Percentiles rank a stretch among this genome's conserved stretches.
Conservation (phyloP, 768 basidiomycete genomes). For the Cubamyces sp. region DNA sequence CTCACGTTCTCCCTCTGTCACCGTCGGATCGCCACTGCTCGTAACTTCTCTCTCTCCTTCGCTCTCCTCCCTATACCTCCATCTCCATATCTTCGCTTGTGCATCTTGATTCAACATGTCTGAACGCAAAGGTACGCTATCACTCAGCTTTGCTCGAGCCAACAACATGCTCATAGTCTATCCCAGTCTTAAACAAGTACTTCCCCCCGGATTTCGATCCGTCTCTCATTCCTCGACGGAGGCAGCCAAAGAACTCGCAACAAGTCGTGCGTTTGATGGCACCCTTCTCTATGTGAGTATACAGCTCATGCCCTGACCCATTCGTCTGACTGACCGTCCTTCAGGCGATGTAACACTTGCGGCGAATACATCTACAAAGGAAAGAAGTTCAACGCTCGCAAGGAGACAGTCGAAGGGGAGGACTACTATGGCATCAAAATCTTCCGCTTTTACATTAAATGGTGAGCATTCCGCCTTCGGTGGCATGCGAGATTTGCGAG, state of each 20-base stretch:
- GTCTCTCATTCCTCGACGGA: constrained; percentile 89
- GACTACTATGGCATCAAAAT: constrained; percentile 99
- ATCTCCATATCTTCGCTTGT: neutral
- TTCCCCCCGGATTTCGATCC: constrained; percentile 99
- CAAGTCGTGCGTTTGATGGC: constrained; percentile 99
- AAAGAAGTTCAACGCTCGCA: constrained; percentile 99
- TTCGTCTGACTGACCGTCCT: neutral
- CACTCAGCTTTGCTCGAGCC: neutral
- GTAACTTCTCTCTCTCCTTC: neutral
- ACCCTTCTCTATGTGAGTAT: constrained; percentile 90
- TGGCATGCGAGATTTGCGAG: constrained; percentile 30
- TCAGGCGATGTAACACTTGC: constrained; percentile 90
- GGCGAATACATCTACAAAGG: constrained; percentile 99
- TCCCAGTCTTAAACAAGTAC: constrained; percentile 87
- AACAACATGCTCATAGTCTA: constrained; percentile 12
- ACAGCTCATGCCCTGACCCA: neutral
- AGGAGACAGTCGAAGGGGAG: constrained; percentile 97
- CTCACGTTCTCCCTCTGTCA: too few species aligned
- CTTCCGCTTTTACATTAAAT: constrained; percentile 92
- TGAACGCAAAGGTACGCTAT: constrained; percentile 72
- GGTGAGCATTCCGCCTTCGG: constrained; percentile 47
- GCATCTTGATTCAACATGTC: constrained; percentile 57
- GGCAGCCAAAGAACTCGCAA: constrained; percentile 91
- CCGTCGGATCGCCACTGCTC: too few species aligned
- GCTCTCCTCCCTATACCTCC: neutral